Conservation (phyloP, 768 basidiomycete species). For the Paxillus rubicundulus region DNA sequence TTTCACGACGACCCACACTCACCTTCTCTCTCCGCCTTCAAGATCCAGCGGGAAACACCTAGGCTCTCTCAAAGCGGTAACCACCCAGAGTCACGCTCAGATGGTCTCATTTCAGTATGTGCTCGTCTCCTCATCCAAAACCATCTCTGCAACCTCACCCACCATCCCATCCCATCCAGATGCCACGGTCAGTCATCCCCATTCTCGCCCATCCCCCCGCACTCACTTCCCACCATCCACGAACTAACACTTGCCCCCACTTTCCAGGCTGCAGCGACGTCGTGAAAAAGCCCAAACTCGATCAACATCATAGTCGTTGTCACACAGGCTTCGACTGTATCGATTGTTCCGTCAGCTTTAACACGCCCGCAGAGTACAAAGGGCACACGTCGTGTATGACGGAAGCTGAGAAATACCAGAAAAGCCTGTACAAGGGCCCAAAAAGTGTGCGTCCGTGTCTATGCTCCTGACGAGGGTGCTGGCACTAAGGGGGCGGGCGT, state of each 20-base stretch:
- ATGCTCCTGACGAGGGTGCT: not conserved
- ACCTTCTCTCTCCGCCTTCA: too few relatives aligned
- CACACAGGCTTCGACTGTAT: constrained; percentile 74
- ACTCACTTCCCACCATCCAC: not conserved
- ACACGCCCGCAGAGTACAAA: constrained; percentile 74
- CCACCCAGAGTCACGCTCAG: not conserved
- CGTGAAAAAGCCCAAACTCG: constrained; percentile 91
- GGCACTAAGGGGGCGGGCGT: not conserved
- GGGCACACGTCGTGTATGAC: constrained; percentile 79
- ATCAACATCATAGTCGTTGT: constrained; percentile 66
- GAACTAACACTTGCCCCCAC: constrained; percentile 1
- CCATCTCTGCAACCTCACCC: not conserved
- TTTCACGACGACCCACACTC: too few relatives aligned
- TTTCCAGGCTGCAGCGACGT: constrained; percentile 73
- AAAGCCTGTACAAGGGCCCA: constrained; percentile 77
- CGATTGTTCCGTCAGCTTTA: constrained; percentile 86
- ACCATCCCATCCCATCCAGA: constrained; percentile 34
- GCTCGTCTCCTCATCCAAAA: not conserved
- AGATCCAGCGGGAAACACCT: too few relatives aligned
- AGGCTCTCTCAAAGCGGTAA: too few relatives aligned
- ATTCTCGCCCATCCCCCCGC: not conserved
- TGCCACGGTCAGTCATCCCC: constrained; percentile 57
- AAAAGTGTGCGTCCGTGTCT: constrained; percentile 41
- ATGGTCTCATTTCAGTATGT: constrained; percentile 80
- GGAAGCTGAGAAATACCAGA: constrained; percentile 94